Conservation (phyloP, 2,329 filamentous ascomycete genomes). For the Cladosporium sp. region DNA sequence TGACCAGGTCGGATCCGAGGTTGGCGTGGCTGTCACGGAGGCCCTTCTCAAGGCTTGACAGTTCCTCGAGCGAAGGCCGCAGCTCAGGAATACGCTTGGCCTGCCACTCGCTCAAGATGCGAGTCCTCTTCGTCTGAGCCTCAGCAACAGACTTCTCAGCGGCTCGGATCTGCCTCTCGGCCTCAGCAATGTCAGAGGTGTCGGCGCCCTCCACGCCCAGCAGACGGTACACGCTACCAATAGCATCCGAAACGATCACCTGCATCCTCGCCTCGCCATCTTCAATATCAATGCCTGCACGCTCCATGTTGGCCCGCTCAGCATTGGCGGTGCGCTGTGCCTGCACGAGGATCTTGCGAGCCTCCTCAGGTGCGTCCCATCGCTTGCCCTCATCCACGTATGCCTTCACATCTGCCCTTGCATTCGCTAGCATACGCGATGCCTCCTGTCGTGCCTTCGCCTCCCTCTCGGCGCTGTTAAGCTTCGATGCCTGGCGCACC, state of each 20-base stretch:
- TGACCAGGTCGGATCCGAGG: constrained; percentile 49
- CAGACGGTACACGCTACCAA: neutral
- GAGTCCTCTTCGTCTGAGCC: constrained; percentile 14
- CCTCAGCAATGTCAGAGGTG: neutral
- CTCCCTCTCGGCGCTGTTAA: neutral
- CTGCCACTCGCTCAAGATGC: constrained; percentile 20
- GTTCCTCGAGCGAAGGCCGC: constrained; percentile 11
- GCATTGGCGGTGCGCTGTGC: neutral
- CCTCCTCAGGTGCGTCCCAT: constrained; percentile 12
- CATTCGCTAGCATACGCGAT: neutral
- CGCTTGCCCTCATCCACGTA: constrained; percentile 5
- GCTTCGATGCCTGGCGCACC: neutral
- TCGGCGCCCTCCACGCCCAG: neutral
- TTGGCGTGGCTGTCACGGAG: constrained; percentile 46
- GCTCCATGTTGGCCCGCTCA: constrained; percentile 6
- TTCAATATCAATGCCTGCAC: neutral
- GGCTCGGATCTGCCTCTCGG: neutral
- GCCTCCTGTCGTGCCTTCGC: constrained; percentile 18
- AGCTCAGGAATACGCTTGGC: constrained; percentile 16
- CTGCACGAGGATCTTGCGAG: constrained; percentile 5
- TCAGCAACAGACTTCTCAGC: constrained; percentile 8
- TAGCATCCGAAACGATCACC: neutral
- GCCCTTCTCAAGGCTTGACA: constrained; percentile 29
- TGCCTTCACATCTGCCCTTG: neutral
- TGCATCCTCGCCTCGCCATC: neutral